These are phyloP conservation scores for Hemisphaericaspora xylanilytica DNA, from an alignment of 1,139 yeast species.

Conservation along the genomic window DNA sequence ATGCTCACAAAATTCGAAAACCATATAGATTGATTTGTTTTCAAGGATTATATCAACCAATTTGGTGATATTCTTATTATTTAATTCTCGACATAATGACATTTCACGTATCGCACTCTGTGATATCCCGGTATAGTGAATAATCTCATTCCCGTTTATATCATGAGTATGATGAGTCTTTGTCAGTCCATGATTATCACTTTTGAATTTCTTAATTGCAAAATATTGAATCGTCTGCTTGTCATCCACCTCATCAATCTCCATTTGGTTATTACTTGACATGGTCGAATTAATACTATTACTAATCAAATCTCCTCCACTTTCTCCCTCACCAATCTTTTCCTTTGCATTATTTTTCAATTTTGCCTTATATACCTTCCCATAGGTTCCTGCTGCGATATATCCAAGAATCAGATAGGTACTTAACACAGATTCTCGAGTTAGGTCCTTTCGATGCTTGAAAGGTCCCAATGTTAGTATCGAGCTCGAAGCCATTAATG, in stretches of 20 bases:
- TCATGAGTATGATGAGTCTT: constrained; percentile 38
- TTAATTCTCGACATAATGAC: constrained; percentile 88
- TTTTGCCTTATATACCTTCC: constrained; percentile 91
- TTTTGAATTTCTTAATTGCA: constrained; percentile 96
- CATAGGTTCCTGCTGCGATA: constrained; percentile 98
- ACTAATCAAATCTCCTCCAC: background rate
- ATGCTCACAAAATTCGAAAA: constrained; percentile 94
- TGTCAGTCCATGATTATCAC: constrained; percentile 66
- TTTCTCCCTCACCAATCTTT: background rate
- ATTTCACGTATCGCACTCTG: constrained; percentile 96
- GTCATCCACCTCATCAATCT: constrained; percentile 8
- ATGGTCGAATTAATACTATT: background rate
- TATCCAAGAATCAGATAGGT: constrained; percentile 89
- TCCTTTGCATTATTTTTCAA: constrained; percentile 27
- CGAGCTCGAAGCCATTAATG: constrained; percentile 64
- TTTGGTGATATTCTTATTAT: constrained; percentile 74
- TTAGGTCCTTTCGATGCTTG: constrained; percentile 66
- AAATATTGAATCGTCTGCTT: constrained; percentile 30
- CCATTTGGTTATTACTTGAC: constrained; percentile 6
- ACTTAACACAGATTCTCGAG: constrained; percentile 69
- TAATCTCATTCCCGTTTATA: constrained; percentile 66
- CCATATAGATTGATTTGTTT: constrained; percentile 88
- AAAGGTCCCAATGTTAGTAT: constrained; percentile 74
- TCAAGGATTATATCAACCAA: constrained; percentile 85
- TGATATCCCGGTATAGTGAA: constrained; percentile 91